These are phyloP conservation scores for Psilocybe subaeruginosa DNA, from an alignment of 768 basidiomycete genomes.

Conservation along the genomic window DNA sequence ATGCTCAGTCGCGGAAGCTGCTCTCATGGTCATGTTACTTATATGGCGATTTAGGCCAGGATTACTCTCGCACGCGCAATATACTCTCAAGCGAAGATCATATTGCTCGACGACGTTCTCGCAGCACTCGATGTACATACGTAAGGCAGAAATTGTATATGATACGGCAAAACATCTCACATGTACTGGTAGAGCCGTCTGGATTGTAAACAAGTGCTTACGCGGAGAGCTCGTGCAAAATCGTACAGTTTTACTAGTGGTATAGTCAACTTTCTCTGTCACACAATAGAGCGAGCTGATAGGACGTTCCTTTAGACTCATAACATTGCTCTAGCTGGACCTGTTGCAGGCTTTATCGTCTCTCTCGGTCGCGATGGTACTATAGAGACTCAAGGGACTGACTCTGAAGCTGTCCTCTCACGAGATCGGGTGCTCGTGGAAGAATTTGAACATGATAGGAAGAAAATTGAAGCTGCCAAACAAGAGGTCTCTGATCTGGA, in stretches of 20 bases:
- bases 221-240: slow-evolving; percentile 71
- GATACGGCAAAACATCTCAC: neutral
- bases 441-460: slow-evolving; percentile 31
- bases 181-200: slow-evolving; percentile 69
- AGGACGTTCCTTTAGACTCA: slow-evolving; percentile 33
- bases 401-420: slow-evolving; percentile 38
- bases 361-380: slow-evolving; percentile 52
- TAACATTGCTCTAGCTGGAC: slow-evolving; percentile 48
- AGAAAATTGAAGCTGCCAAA: slow-evolving; percentile 26
- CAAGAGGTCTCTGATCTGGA: slow-evolving; percentile 10
- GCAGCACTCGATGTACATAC: slow-evolving; percentile 58
- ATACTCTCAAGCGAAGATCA: slow-evolving; percentile 55
- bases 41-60: slow-evolving; percentile 40
- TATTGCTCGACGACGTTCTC: slow-evolving; percentile 76
- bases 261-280: slow-evolving; percentile 25
- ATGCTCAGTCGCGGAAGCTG: neutral
- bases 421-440: slow-evolving; percentile 37
- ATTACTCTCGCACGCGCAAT: slow-evolving; percentile 50
- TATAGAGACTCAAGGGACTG: slow-evolving; percentile 42
- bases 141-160: slow-evolving; percentile 14
- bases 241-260: slow-evolving; percentile 82
- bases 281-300: neutral
- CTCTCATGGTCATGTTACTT: neutral
- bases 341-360: slow-evolving; percentile 57
- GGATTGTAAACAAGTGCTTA: slow-evolving; percentile 80